Base-by-base conservation (phyloP, 2,329 filamentous ascomycete species). In the Hymenoscyphus scutula region DNA sequence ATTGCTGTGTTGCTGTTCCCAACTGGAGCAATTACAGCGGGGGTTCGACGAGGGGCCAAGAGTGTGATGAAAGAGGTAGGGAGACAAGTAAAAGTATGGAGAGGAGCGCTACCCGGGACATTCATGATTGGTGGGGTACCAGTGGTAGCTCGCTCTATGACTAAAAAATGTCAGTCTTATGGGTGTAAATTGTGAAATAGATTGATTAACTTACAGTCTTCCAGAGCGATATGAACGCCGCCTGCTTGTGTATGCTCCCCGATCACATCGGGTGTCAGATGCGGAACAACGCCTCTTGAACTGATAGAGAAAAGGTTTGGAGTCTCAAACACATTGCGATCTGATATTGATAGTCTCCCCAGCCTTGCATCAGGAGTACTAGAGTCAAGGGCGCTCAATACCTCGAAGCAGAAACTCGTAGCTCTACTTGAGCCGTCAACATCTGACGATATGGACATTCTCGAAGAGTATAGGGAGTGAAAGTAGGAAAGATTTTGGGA, bases 181-280 rank as follows among this genome's bases (percentile, higher is more conserved):
- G 17, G 10, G 5, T 25, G 5, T 32, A 34, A n/a, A 59, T 67
- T 61, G 62, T 65, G 59, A 67, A 38, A 7, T 51, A 11, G n/a
- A 38, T 62, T 23, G 41, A n/a, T 30, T 4, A 15, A 77, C 90
- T 77, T 82, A 97, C 95, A 98, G 76, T 99, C 95, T 80, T 99
- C 95, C 30, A 98, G 79, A 0, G 89, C 91, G 71, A 95, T 80
- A 74, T 96, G 96, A 2, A 91, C 81, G 29, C 89, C 90, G 30
- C 80, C 79, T 63, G 96, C 80, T 5, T 82, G 74, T 0, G 88
- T 87, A 70, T 89, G 81, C 61, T 85, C 87, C 48, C 77, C 75
- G 67, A 95, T 80, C 65, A 89, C 89, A 79, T 99, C 95, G 45
- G 92, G 93, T 2, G 93, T 90, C 67, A 99, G 78, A 77, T 99